Evolutionary conservation across 164 flowering plant genomes (phyloP), one percentile per base, ranked within the genome.

Genomic region (Platanus orientalis): DNA sequence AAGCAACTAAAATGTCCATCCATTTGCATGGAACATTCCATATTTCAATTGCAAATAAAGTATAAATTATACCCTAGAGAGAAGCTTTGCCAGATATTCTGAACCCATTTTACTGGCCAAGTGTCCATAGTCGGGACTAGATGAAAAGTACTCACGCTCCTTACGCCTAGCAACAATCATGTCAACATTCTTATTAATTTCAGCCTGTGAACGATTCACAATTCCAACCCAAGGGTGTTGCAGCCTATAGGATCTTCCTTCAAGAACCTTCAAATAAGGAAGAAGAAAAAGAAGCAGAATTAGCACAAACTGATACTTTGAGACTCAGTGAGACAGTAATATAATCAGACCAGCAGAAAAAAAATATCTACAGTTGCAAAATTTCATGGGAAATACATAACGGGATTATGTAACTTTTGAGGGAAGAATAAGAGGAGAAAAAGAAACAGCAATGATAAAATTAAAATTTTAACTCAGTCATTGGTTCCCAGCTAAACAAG

Each of bases 221-320:
- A 88, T 76, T 67, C 96, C 96, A 64, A 89, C 93, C 96, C 96
- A 89, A 27, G 91, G 96, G 63, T 84, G 88, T 69, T 87, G 96
- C 71, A 89, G 67, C 64, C 86, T 75, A 60, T 87, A 89, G 39
- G 91, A 50, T 74, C 90, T 79, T 67, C 96, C 96, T 76, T 89
- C 96, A 57, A 89, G 76, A 74, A 89, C 91, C 95, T 88, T 60
- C 47, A 65, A 55, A 20, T 39, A 65, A 58, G 14, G 3, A 52
- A 42, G 47, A 42, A 10, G 13, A n/a, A n/a, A n/a, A n/a, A n/a
- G n/a, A n/a, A n/a, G n/a, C n/a, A n/a, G n/a, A 14, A 42, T 42
- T 42, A 42, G 47, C 5, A 14, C 39, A 34, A 34, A 34, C 7
- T 34, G 10, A 5, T 5, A 34, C 10, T 5, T 10, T 34, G 7